These are phyloP conservation scores for Saccharomyces hybrid DNA, from an alignment of 1,139 yeast genomes.

Conservation along the genomic window DNA sequence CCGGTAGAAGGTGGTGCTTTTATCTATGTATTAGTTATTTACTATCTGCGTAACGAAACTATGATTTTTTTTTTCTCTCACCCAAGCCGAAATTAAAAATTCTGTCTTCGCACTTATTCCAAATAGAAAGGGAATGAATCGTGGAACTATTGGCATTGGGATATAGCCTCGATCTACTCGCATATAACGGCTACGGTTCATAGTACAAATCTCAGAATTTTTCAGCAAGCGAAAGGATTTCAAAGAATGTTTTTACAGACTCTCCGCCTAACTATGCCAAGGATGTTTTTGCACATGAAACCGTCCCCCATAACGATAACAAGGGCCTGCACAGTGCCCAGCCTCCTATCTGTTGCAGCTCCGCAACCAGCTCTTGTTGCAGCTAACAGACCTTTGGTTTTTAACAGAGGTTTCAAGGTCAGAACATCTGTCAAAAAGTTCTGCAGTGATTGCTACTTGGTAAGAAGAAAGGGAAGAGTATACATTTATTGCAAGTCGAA, in stretches of 20 bases:
- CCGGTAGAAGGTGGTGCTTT: background rate
- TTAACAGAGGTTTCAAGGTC: conserved; percentile 52
- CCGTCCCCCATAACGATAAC: background rate
- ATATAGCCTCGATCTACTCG: background rate
- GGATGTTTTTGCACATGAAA: background rate
- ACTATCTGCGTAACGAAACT: background rate
- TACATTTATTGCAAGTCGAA: conserved; percentile 88
- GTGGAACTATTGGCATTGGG: background rate
- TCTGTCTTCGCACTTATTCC: background rate
- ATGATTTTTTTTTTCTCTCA: background rate
- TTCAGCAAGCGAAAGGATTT: background rate
- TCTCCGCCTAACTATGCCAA: background rate
- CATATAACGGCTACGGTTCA: background rate
- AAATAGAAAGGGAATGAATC: background rate
- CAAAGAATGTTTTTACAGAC: background rate
- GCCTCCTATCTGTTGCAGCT: background rate
- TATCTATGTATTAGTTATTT: background rate
- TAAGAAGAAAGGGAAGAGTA: conserved; percentile 88
- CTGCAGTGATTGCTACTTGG: conserved; percentile 85
- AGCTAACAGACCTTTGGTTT: background rate
- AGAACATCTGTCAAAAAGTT: conserved; percentile 84
- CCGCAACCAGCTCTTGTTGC: background rate
- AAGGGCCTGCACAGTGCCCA: background rate
- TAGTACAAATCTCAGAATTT: background rate
- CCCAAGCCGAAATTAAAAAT: background rate